Base-by-base conservation (phyloP, 2,329 filamentous ascomycete species). In the Monascus ruber region DNA sequence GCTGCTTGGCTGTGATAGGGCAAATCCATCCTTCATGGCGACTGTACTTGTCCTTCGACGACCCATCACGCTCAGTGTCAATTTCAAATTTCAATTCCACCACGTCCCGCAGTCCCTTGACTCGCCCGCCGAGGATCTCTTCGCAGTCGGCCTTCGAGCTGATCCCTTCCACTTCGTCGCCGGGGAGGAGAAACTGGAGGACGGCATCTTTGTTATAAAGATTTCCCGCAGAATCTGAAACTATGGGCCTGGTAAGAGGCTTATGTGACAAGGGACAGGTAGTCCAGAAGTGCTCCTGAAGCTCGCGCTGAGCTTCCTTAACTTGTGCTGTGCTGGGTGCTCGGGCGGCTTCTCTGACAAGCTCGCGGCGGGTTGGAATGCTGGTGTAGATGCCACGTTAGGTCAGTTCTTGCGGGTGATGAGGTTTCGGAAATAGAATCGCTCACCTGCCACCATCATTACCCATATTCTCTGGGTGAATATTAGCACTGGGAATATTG, bases 141-240 rank as follows among this genome's bases (percentile, higher is more conserved):
- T 82, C 76, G 33, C 79, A 79, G 49, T 85, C 74, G 34, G 68
- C 66, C 41, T 73, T 73, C 32, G 61, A 62, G 47, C 67, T 69
- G 34, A 69, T 66, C 11, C 66, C 76, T 24, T 58, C 79, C 64
- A 65, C 65, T 31, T 74, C 68, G 29, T 72, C 70, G 34, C 66
- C 64, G 0, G 70, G 69, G 1, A 85, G 66, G 2, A 85, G 66
- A 45, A 73, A 79, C 53, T 81, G 76, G 40, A 98, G 71, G 17
- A 96, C 74, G 0, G 86, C 79, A 58, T 96, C 88, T 65, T 96
- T 96, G 58, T 94, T 96, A 72, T 94, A 98, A 0, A 98, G 72
- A 17, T 80, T 79, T 1, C 93, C 93, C 4, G 76, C 73, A 45
- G 74, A 82, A 62, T 98, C 91, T 0, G 87, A 91, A 0, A 94